A percentile compares a stretch with the other conserved stretches of the same genome.
Evolutionary conservation across 441 rosid genomes (phyloP).

Genomic region (Bruguiera hainesii): DNA sequence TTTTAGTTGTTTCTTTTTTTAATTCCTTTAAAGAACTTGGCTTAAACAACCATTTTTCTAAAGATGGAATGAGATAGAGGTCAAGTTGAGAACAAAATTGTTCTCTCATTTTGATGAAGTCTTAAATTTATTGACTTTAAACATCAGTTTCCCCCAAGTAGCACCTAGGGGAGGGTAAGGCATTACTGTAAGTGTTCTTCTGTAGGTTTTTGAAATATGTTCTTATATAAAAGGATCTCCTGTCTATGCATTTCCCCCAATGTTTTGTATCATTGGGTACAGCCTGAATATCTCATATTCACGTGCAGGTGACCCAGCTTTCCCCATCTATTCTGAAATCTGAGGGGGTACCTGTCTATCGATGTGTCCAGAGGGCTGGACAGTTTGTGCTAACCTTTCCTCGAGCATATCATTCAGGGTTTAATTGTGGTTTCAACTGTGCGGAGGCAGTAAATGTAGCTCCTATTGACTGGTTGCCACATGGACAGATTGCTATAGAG

Average conservation of each 20-base stretch:
- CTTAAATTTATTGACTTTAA: too few relatives aligned
- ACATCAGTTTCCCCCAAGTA: too few relatives aligned
- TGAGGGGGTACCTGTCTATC: conserved; percentile 89
- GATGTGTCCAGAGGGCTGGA: conserved; percentile 91
- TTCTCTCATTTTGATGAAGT: too few relatives aligned
- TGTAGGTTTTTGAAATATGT: too few relatives aligned
- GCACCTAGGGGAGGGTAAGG: too few relatives aligned
- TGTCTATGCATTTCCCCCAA: not conserved
- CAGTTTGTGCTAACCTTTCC: conserved; percentile 98
- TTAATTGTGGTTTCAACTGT: conserved; percentile 95
- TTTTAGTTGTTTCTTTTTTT: too few relatives aligned
- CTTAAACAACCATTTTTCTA: too few relatives aligned
- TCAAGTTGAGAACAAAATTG: too few relatives aligned
- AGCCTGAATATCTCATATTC: conserved; percentile 16
- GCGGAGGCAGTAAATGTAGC: conserved; percentile 99
- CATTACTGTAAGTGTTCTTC: too few relatives aligned
- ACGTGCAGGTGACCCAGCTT: conserved; percentile 91
- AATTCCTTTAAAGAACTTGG: too few relatives aligned
- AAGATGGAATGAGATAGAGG: too few relatives aligned
- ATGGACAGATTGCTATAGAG: conserved; percentile 94
- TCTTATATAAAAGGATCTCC: too few relatives aligned
- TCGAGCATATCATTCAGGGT: conserved; percentile 98
- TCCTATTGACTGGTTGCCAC: conserved; percentile 98
- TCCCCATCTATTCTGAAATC: conserved; percentile 90
- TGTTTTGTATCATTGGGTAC: not conserved